phyloP scores from a whole-genome alignment of 495 filamentous ascomycete genomes.

The Penicillium dipodomyicola region DNA sequence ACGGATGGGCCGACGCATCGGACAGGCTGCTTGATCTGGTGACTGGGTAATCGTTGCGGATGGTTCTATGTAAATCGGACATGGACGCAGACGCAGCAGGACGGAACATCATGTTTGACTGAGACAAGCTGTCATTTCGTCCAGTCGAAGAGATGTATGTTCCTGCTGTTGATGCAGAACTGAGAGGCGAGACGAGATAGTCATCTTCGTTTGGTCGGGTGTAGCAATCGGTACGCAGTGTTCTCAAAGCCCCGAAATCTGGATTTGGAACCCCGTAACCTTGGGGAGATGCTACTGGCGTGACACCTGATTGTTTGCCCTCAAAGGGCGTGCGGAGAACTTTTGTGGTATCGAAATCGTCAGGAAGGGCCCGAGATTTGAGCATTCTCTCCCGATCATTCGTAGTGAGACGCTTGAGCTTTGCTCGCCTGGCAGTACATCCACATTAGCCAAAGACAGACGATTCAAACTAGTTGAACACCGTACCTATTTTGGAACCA shows the following conservation, averaged over 20 bases:
- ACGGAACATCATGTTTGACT: slow-evolving; percentile 29
- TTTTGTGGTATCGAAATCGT: slow-evolving; percentile 89
- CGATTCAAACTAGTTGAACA: slow-evolving; percentile 12
- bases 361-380: slow-evolving; percentile 86
- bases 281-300: slow-evolving; percentile 34
- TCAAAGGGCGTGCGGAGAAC: slow-evolving; percentile 75
- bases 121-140: slow-evolving; percentile 29
- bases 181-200: slow-evolving; percentile 45
- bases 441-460: slow-evolving; percentile 25
- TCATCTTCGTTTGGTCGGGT: slow-evolving; percentile 43
- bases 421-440: slow-evolving; percentile 65
- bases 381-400: slow-evolving; percentile 94
- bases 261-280: slow-evolving; percentile 19
- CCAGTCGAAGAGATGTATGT: slow-evolving; percentile 42
- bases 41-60: slow-evolving; percentile 36
- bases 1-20: slow-evolving; percentile 30
- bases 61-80: slow-evolving; percentile 35
- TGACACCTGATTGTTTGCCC: slow-evolving; percentile 33
- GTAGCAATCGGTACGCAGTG: slow-evolving; percentile 39
- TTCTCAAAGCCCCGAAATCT: slow-evolving; percentile 25
- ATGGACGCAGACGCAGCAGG: slow-evolving; percentile 31
- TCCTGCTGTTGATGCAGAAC: slow-evolving; percentile 42
- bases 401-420: slow-evolving; percentile 88
- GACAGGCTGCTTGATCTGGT: slow-evolving; percentile 47
- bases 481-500: slow-evolving; percentile 97